Evolutionary conservation across 1,284 basidiomycete genomes (phyloP), one percentile per base, ranked within the genome.

Genomic region (Ganoderma resinaceum): DNA sequence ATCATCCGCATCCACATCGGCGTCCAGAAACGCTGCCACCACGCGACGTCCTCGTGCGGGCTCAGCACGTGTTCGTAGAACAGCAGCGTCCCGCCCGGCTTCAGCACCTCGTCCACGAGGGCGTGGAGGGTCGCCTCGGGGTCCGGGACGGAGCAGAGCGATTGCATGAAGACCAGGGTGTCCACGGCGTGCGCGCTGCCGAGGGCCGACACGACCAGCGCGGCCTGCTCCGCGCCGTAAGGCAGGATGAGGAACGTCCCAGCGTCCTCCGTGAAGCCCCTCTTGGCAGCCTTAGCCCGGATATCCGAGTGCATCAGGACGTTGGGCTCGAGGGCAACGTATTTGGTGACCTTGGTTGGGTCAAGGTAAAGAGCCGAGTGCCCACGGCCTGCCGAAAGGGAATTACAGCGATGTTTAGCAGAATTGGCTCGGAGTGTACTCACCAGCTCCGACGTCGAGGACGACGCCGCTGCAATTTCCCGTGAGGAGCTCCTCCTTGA

Each of bases 311-410:
- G 90, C 90, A 93, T 92, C 69, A 79, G 77, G 4, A 70, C 63
- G 72, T 92, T 93, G 14, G 91, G 91, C 74, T 93, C 91, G 14
- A 93, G 77, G 0, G 91, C 91, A 62, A 92, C 78, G 72, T 93
- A 93, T 74, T 82, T 86, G 0, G 85, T 85, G 37, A 92, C 88
- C 46, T 79, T 81, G 1, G 72, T 70, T n/a, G 75, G 80, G 69
- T 91, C 83, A 40, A 93, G 83, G 72, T 93, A 92, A 16, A 81
- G 80, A 8, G 83, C 80, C 0, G 85, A 86, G 75, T 91, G 90
- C 0, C 91, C 91, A 65, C 87, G 81, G 0, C 89, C 90, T 91
- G 62, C 11, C n/a, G 43, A 46, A 16, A 46, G 8, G 43, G n/a
- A 16, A 46, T n/a, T 46, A 23, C 1, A n/a, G 6, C 26, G 26